Evolutionary conservation across 106 monocot species (phyloP), one percentile per base, ranked within the genome.

Genomic region (Apostasia ramifera): DNA sequence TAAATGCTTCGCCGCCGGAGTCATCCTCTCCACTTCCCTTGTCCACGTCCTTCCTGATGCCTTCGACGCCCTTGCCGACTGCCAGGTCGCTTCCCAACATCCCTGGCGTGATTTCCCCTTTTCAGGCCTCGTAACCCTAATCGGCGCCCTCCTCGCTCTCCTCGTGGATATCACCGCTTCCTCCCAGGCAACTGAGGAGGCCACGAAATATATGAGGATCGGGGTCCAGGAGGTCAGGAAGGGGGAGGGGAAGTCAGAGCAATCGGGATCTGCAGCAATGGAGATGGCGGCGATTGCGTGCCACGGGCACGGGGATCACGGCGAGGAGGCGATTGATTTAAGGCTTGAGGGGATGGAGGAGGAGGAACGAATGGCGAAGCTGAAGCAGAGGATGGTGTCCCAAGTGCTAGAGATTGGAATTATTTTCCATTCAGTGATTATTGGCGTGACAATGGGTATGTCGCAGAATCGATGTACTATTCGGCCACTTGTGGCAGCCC

Each of bases 21-120:
- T 95, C 56, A 86, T 95, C 73, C 82, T 95, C 60, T 88, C 95
- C 4, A 95, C 95, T 3, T 82, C 95, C 55, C 91, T 95, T 66
- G 95, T 95, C 71, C 95, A 95, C 60, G 95, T 95, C 69, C 84
- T 91, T 73, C 95, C 95, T 56, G 95, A 95, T 66, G 91, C 95
- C 65, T 86, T 81, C 88, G 79, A 53, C 66, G 85, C 88, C 57
- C 83, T 95, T 67, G 73, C 83, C 53, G 85, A 85, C 77, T 84
- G 88, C 76, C 85, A 80, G 71, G 71, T 95, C 15, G 81, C 88
- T 40, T 55, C 78, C 69, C 85, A 77, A 53, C 83, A 77, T 73
- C 95, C 83, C 26, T 91, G 82, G 88, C 79, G 80, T 55, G 92
- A 93, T 54, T 95, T 95, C 80, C 95, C 95, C 73, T 95, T 95